Evolutionary conservation across 352 stramenopile species (phyloP).

Genomic region (Pythium rhizo-oryzae): DNA sequence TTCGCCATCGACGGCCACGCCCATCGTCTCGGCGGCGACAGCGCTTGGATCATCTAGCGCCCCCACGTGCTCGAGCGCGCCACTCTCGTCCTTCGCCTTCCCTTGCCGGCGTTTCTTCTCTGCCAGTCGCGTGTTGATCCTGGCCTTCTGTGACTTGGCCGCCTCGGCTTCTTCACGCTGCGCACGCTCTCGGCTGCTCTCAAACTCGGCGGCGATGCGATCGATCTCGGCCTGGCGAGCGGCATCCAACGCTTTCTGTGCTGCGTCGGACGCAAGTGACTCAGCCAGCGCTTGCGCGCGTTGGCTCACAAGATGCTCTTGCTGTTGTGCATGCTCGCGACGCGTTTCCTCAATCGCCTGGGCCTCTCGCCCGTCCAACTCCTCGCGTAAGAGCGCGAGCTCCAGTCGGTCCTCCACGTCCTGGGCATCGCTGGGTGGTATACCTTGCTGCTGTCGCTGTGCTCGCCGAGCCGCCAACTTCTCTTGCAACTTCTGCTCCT

Average conservation of each 20-base stretch:
- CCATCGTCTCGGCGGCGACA: conserved; percentile 2
- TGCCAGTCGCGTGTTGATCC: conserved; percentile 11
- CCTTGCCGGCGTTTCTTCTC: background rate
- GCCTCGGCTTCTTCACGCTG: background rate
- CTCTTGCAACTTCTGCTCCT: conserved; percentile 63
- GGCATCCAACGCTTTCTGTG: conserved; percentile 20
- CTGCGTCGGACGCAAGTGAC: conserved; percentile 15
- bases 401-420: conserved; percentile 9
- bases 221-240: conserved; percentile 29
- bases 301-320: conserved; percentile 8
- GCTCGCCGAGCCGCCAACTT: conserved; percentile 20
- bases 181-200: background rate
- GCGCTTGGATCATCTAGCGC: background rate
- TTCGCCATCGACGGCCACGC: conserved; percentile 6
- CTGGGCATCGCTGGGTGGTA: background rate
- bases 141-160: background rate
- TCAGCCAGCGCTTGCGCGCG: conserved; percentile 10
- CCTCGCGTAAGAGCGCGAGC: conserved; percentile 14
- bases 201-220: conserved; percentile 32
- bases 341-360: conserved; percentile 23
- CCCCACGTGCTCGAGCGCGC: background rate
- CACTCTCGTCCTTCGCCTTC: background rate
- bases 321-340: conserved; percentile 12
- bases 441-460: conserved; percentile 8
- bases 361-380: conserved; percentile 22